Conservation (phyloP, 1,139 yeast genomes). For the Nakaseomyces bracarensis region DNA sequence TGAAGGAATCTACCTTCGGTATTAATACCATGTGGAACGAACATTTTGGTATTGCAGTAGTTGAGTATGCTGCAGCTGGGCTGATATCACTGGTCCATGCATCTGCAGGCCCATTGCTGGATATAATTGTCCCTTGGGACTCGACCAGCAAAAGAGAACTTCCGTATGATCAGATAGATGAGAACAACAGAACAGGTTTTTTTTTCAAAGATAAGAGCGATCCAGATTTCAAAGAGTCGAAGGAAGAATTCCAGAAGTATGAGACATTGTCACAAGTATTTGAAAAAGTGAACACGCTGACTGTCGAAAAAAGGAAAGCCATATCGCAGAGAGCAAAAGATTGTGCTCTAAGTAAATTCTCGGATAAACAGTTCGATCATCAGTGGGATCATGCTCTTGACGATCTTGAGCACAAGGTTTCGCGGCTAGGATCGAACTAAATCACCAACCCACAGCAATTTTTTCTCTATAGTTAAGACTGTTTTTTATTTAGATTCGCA, state of each 20-base stretch:
- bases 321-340: conserved; percentile 47
- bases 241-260: conserved; percentile 26
- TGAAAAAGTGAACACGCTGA: conserved; percentile 36
- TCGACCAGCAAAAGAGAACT: conserved; percentile 28
- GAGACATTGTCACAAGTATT: conserved; percentile 43
- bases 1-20: conserved; percentile 63
- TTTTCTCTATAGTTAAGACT: no score
- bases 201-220: conserved; percentile 66
- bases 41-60: conserved; percentile 97
- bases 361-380: conserved; percentile 52
- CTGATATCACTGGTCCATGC: conserved; percentile 86
- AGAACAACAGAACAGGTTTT: conserved; percentile 50
- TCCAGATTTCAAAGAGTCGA: conserved; percentile 38
- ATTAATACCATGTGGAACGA: conserved; percentile 99
- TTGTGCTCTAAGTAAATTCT: conserved; percentile 53
- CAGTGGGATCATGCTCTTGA: conserved; percentile 43
- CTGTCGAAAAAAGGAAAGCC: conserved; percentile 34
- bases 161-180: conserved; percentile 16
- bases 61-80: conserved; percentile 85
- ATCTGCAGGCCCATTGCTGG: conserved; percentile 87
- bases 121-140: conserved; percentile 63
- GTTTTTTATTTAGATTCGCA: no score
- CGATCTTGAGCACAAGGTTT: conserved; percentile 2
- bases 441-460: no score
- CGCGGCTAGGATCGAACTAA: conserved; percentile 3